Evolutionary conservation across 305 asterid species (phyloP), one percentile per base, ranked within the genome.

Genomic region (Fraxinus paxiana): DNA sequence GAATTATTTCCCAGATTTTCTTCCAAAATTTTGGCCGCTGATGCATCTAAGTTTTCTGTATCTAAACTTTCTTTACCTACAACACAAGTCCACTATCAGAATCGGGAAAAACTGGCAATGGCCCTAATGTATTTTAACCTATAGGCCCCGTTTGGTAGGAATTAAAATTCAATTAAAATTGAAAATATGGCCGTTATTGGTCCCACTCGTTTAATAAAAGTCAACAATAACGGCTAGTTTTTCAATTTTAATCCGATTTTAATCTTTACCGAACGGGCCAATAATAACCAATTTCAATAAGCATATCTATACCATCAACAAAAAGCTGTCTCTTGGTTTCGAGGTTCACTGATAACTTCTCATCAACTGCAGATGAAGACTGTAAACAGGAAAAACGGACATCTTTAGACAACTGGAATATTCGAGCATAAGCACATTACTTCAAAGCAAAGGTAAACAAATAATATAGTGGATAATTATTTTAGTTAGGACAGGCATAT

Each of bases 361-460:
- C 88, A 2, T 15, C 81, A 80, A 86, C 84, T 79, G 87, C 86
- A 85, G 76, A 63, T 33, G 88, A 34, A 75, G 87, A 76, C 94
- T 90, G 76, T 59, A 82, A 69, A 79, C 12, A 72, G 63, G 63
- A 83, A 82, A 70, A 77, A 78, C 10, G 30, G 18, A 70, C 10
- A 77, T 69, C 82, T 77, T 81, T 79, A 85, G 84, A 65, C 46
- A 78, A 82, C 56, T 13, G 73, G 73, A 24, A 31, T 56, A 37
- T 13, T 17, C 31, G 61, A 43, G 43, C 46, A 61, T 28, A 69
- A 72, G 67, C 12, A 56, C 28, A 17, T 56, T 18, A 56, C 67
- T 56, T 18, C 67, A 56, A 18, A 20, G 67, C 3, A 70, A 10
- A 54, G 54, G 59, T 54, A 73, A 78, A 41, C 46, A 33, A 1